A percentile compares a stretch with the other conserved stretches of the same genome.
These are phyloP conservation scores for Talaromyces islandicus DNA, from an alignment of 2,329 filamentous ascomycete species.

Conservation along the genomic window DNA sequence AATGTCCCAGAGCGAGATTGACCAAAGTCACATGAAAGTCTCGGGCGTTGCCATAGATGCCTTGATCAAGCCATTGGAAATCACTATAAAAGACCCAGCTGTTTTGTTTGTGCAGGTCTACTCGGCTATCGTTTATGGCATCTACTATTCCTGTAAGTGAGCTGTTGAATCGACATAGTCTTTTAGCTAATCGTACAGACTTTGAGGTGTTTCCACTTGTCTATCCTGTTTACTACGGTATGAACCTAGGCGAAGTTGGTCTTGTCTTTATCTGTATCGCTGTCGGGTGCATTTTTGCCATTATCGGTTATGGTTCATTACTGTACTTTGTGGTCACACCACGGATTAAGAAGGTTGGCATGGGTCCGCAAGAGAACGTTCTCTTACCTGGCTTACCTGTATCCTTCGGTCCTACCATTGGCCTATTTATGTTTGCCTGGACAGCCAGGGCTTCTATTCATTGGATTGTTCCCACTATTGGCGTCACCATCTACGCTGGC, in stretches of 20 bases:
- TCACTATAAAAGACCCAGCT: conserved; percentile 58
- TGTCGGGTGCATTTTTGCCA: conserved; percentile 50
- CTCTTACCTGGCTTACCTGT: conserved; percentile 50
- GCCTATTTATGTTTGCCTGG: conserved; percentile 50
- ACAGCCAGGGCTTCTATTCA: conserved; percentile 17
- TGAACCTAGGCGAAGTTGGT: conserved; percentile 54
- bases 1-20: conserved; percentile 55
- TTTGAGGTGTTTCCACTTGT: conserved; percentile 64
- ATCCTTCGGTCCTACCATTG: conserved; percentile 49
- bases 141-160: conserved; percentile 40
- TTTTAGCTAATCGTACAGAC: neutral
- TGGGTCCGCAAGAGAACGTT: conserved; percentile 48
- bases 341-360: conserved; percentile 45
- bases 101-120: conserved; percentile 60
- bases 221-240: conserved; percentile 54
- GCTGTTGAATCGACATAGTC: too few relatives aligned
- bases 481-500: conserved; percentile 29
- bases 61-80: conserved; percentile 47
- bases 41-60: conserved; percentile 12
- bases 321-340: conserved; percentile 49
- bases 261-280: conserved; percentile 51
- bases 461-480: conserved; percentile 33
- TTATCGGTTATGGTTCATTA: conserved; percentile 47
- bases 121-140: conserved; percentile 52
- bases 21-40: neutral